phyloP scores from a whole-genome alignment of 1,139 yeast species.

The Kluyveromyces sp. region DNA sequence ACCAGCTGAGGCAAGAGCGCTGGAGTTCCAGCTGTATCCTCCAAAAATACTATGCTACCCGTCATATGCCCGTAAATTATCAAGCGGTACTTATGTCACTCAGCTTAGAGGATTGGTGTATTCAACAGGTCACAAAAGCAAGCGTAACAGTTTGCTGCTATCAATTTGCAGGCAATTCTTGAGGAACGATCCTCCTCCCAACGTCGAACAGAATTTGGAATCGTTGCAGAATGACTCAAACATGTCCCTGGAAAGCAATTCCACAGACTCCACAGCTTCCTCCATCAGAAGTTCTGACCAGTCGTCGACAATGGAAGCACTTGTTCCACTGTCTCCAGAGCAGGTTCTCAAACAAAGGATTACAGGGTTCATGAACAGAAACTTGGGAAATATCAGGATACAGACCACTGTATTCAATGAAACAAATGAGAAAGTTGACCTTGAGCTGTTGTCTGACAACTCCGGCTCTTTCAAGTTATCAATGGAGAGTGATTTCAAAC shows the following conservation, averaged over 20 bases:
- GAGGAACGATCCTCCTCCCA: slow-evolving; percentile 34
- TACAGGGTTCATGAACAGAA: slow-evolving; percentile 52
- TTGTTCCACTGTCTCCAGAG: slow-evolving; percentile 4
- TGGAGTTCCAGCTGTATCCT: slow-evolving; percentile 8
- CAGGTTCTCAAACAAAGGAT: slow-evolving; percentile 44
- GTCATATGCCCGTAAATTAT: slow-evolving; percentile 47
- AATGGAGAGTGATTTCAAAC: slow-evolving; percentile 47
- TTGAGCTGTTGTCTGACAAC: slow-evolving; percentile 42
- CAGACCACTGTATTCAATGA: slow-evolving; percentile 27
- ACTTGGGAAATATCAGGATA: slow-evolving; percentile 45
- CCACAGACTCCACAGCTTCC: slow-evolving; percentile 6
- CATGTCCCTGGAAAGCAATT: slow-evolving; percentile 6
- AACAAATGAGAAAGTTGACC: slow-evolving; percentile 26
- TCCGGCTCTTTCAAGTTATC: slow-evolving; percentile 53
- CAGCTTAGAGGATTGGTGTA: slow-evolving; percentile 69
- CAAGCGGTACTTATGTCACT: slow-evolving; percentile 40
- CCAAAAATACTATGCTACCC: slow-evolving; percentile 48
- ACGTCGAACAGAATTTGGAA: slow-evolving; percentile 23
- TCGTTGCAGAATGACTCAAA: slow-evolving; percentile 8
- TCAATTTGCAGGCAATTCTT: slow-evolving; percentile 68
- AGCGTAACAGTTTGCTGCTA: slow-evolving; percentile 63
- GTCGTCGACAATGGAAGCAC: slow-evolving; percentile 6
- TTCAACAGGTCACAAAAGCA: slow-evolving; percentile 61
- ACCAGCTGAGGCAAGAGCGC: slow-evolving; percentile 18
- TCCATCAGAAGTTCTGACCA: slow-evolving; percentile 6